Conservation (phyloP, 2,329 filamentous ascomycete species). For the Fusarium sp. region DNA sequence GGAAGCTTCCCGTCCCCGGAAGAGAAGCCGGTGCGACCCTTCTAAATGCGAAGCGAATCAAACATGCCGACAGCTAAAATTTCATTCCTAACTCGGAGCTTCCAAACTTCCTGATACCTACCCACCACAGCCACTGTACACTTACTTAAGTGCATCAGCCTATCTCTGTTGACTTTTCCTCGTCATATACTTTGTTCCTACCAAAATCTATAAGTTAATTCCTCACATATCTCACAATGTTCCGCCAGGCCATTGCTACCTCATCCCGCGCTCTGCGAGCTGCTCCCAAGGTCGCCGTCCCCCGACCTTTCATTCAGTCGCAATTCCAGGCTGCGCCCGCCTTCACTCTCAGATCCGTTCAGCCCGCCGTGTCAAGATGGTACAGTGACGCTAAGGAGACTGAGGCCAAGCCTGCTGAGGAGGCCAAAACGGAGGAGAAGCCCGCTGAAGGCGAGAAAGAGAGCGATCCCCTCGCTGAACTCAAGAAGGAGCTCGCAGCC, state of each 20-base stretch:
- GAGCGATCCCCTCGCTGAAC: slow-evolving; percentile 54
- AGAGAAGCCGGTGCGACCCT: slow-evolving; percentile 42
- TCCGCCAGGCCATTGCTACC: slow-evolving; percentile 58
- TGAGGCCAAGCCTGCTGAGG: slow-evolving; percentile 46
- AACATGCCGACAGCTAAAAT: slow-evolving; percentile 48
- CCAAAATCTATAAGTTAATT: slow-evolving; percentile 7
- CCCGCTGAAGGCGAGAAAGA: slow-evolving; percentile 47
- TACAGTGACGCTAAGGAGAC: slow-evolving; percentile 61
- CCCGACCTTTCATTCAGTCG: slow-evolving; percentile 52
- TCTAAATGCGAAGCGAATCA: slow-evolving; percentile 25
- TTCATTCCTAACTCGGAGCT: slow-evolving; percentile 44
- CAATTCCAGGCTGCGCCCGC: slow-evolving; percentile 54
- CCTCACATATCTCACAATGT: slow-evolving; percentile 51
- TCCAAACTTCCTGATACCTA: slow-evolving; percentile 45
- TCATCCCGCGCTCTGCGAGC: slow-evolving; percentile 60
- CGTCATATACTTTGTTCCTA: slow-evolving; percentile 7
- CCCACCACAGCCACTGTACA: slow-evolving; percentile 32
- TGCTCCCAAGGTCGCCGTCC: slow-evolving; percentile 51
- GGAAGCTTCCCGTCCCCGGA: slow-evolving; percentile 37
- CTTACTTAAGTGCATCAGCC: slow-evolving; percentile 33
- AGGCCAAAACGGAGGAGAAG: slow-evolving; percentile 47
- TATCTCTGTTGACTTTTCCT: slow-evolving; percentile 15
- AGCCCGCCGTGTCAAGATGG: slow-evolving; percentile 55
- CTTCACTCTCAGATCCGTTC: slow-evolving; percentile 52
- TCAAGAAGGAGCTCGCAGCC: slow-evolving; percentile 65